Percentiles rank a stretch among this genome's conserved stretches.
phyloP scores from a whole-genome alignment of 495 filamentous ascomycete species.

The Cetradonia linearis region DNA sequence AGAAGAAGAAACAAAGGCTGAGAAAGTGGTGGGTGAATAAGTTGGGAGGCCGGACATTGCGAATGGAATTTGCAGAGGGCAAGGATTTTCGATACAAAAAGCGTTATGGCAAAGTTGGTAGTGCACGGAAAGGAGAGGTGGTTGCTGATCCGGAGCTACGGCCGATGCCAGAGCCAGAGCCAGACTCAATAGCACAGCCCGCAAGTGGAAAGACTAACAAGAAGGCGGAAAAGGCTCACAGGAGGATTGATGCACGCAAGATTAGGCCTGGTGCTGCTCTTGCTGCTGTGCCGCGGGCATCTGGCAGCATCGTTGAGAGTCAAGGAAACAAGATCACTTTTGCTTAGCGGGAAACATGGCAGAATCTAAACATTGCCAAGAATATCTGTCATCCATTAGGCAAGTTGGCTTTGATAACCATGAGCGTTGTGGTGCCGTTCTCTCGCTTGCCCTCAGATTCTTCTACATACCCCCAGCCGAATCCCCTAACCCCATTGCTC shows the following conservation, averaged over 20 bases:
- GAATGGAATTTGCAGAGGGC: conserved; percentile 91
- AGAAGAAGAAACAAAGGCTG: conserved; percentile 50
- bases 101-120: conserved; percentile 65
- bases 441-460: not conserved
- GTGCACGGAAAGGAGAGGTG: conserved; percentile 11
- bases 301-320: conserved; percentile 67
- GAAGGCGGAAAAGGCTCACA: conserved; percentile 8
- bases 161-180: conserved; percentile 31
- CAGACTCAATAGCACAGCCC: not conserved
- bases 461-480: conserved; percentile 41
- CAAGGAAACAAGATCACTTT: conserved; percentile 79
- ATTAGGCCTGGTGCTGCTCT: conserved; percentile 33
- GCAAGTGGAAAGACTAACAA: not conserved
- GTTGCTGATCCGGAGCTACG: conserved; percentile 20
- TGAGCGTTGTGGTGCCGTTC: not conserved
- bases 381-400: not conserved
- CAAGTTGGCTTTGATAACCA: not conserved
- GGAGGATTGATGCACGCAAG: conserved; percentile 23
- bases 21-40: conserved; percentile 75
- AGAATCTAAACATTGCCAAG: not conserved
- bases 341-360: conserved; percentile 36
- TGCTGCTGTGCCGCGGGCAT: conserved; percentile 44
- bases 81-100: conserved; percentile 80
- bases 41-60: conserved; percentile 64
- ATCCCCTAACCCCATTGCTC: conserved; percentile 78